Evolutionary conservation across 495 filamentous ascomycete species (phyloP).

Genomic region (Penicillium paxilli): DNA sequence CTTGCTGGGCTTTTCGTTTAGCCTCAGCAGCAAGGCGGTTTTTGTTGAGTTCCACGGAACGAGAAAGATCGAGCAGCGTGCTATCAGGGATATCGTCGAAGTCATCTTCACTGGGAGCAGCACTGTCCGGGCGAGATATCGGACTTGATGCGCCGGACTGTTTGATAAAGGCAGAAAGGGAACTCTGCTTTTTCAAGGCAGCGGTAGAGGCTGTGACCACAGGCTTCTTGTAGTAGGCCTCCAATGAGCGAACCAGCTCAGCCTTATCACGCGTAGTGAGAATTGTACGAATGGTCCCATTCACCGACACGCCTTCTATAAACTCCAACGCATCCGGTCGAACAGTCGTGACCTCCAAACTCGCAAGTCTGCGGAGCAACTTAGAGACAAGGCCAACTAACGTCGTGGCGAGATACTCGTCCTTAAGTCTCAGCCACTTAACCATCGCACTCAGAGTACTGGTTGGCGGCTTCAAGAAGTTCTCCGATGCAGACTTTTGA

Average conservation of each 20-base stretch:
- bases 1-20: constrained; percentile 36
- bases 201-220: constrained; percentile 46
- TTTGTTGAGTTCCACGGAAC: constrained; percentile 51
- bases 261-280: constrained; percentile 76
- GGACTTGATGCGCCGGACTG: constrained; percentile 36
- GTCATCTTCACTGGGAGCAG: constrained; percentile 38
- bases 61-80: constrained; percentile 44
- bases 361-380: constrained; percentile 69
- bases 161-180: constrained; percentile 64
- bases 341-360: constrained; percentile 65
- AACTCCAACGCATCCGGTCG: constrained; percentile 58
- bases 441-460: constrained; percentile 65
- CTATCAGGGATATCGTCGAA: constrained; percentile 46
- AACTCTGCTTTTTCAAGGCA: constrained; percentile 61
- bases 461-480: constrained; percentile 58
- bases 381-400: constrained; percentile 69
- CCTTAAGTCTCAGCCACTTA: constrained; percentile 81
- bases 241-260: constrained; percentile 75
- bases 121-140: constrained; percentile 19
- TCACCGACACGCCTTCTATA: constrained; percentile 60
- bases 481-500: constrained; percentile 41
- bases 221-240: constrained; percentile 67
- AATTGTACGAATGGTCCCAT: constrained; percentile 65
- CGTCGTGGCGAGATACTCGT: constrained; percentile 75
- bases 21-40: constrained; percentile 37